Evolutionary conservation across 2,329 filamentous ascomycete species (phyloP).

Genomic region (Verticillium alfalfae): DNA sequence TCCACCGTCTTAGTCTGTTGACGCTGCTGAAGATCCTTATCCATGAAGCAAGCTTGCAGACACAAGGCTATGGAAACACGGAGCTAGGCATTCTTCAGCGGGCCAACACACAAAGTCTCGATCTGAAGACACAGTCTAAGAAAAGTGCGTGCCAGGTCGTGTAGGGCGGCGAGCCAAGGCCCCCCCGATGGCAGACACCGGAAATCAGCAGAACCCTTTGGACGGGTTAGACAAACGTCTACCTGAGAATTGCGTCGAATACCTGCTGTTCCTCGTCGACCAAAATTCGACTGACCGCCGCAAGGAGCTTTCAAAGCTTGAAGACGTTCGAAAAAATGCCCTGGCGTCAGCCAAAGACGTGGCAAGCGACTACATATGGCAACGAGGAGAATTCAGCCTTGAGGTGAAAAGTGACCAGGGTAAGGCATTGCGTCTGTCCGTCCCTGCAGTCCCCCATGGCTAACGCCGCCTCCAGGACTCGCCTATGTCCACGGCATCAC

Average conservation of each 20-base stretch:
- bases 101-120: background rate
- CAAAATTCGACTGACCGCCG: slow-evolving; percentile 38
- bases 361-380: slow-evolving; percentile 91
- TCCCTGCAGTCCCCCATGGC: background rate
- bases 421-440: slow-evolving; percentile 21
- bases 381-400: slow-evolving; percentile 75
- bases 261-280: slow-evolving; percentile 70
- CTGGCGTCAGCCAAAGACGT: slow-evolving; percentile 55
- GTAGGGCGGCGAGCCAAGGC: no score
- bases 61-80: no score
- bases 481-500: slow-evolving; percentile 70
- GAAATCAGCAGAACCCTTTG: background rate
- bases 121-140: background rate
- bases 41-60: no score
- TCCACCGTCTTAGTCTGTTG: no score
- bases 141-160: background rate
- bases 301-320: slow-evolving; percentile 60
- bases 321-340: slow-evolving; percentile 65
- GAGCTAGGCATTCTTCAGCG: no score
- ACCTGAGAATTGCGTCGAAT: slow-evolving; percentile 82
- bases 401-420: slow-evolving; percentile 55
- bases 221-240: slow-evolving; percentile 30
- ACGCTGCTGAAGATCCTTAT: no score
- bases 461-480: slow-evolving; percentile 29
- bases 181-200: background rate